Conservation (phyloP, 176 grass and related monocot species). For the Oryza brachyantha region DNA sequence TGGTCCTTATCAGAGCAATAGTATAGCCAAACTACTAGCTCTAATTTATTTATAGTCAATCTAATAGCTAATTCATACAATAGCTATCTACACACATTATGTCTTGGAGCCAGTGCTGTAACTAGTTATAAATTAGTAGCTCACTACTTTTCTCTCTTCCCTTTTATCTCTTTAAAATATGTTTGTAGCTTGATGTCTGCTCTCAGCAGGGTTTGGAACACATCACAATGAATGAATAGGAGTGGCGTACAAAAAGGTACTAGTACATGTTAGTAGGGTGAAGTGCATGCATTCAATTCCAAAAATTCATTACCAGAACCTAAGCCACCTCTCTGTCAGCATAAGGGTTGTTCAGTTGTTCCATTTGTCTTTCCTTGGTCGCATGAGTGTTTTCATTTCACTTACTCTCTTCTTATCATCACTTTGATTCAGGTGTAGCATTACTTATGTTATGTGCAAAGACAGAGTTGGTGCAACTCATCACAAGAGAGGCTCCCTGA, state of each 20-base stretch:
- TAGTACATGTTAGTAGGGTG: background rate
- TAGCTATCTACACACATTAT: too few species aligned
- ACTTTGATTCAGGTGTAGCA: slow-evolving; percentile 36
- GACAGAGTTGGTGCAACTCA: slow-evolving; percentile 38
- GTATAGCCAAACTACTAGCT: too few species aligned
- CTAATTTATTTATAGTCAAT: too few species aligned
- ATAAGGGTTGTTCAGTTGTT: slow-evolving; percentile 29
- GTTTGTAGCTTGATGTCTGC: too few species aligned
- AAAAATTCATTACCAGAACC: background rate
- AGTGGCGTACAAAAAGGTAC: slow-evolving; percentile 6
- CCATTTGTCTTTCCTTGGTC: slow-evolving; percentile 4
- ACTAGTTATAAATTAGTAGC: too few species aligned
- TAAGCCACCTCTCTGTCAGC: slow-evolving; percentile 6
- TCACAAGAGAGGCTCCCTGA: slow-evolving; percentile 16
- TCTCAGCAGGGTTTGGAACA: slow-evolving; percentile 39
- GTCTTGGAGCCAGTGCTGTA: too few species aligned
- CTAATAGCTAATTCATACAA: too few species aligned
- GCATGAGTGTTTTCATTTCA: slow-evolving; percentile 23
- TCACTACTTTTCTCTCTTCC: too few species aligned
- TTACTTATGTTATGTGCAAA: slow-evolving; percentile 55
- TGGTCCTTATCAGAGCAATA: slow-evolving; percentile 38
- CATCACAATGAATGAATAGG: slow-evolving; percentile 14
- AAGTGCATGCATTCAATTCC: background rate
- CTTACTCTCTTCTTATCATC: slow-evolving; percentile 10
- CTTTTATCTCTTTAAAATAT: too few species aligned